Evolutionary conservation across 306 rosid genomes (phyloP), one percentile per base, ranked within the genome.

Genomic region (Abrus pulchellus): DNA sequence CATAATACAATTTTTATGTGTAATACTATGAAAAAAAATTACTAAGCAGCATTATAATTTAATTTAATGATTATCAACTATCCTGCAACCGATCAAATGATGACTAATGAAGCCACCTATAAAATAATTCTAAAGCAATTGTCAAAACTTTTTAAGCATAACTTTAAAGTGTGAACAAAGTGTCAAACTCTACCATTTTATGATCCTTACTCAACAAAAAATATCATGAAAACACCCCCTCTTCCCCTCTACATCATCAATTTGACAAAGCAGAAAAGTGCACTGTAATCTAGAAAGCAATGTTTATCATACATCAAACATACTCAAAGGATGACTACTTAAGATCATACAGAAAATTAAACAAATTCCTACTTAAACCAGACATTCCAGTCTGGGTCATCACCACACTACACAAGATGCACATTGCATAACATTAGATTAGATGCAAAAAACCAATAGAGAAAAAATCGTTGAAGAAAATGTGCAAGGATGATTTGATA

Each of bases 61-160:
- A 34, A 77, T 62, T 34, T 61, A 10, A 52, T 32, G n/a, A 28
- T 53, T 76, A 59, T 70, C 73, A 53, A 20, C 43, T 69, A 55
- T 70, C 32, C 38, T 70, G 66, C 36, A 27, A 71, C 71, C 72
- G 7, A n/a, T 64, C 75, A 77, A 54, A 83, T 61, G 78, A 11
- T 60, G 20, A 64, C 56, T 34, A 45, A 55, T 45, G 64, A 64
- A 47, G 14, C 62, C 72, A 50, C 9, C 40, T 14, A 68, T 52
- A 48, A 78, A 62, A 74, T 60, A 59, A 79, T 83, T 77, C 63
- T 34, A 62, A 71, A 54, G 66, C 9, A 44, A n/a, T 10, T 7
- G 29, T 49, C 57, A 64, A 77, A 57, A 59, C 52, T 56, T 80
- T 67, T 33, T 34, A 64, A 52, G 56, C 68, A 41, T n/a, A 73